Conservation (phyloP, 2,329 filamentous ascomycete genomes). For the Pseudocercospora vitis region DNA sequence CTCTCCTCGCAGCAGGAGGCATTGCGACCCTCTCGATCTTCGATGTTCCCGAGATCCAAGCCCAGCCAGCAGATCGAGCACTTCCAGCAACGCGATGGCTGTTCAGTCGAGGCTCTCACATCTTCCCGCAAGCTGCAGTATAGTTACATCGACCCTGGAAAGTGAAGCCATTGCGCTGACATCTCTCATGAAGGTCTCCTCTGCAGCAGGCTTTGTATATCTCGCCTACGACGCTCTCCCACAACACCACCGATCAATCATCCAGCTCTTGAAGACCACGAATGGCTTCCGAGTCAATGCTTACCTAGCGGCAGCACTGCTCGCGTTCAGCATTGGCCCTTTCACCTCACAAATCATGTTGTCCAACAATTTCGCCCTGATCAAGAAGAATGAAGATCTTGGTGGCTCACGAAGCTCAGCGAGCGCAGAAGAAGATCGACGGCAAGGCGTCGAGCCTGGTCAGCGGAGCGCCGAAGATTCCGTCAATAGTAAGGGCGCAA, state of each 20-base stretch:
- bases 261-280: slow-evolving; percentile 20
- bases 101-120: slow-evolving; percentile 32
- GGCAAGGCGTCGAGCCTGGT: slow-evolving; percentile 17
- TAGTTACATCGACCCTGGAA: not conserved
- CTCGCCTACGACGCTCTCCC: slow-evolving; percentile 29
- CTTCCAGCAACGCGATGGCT: slow-evolving; percentile 31
- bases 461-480: slow-evolving; percentile 29
- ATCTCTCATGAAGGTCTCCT: slow-evolving; percentile 17
- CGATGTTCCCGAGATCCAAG: slow-evolving; percentile 29
- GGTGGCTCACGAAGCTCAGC: slow-evolving; percentile 29
- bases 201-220: slow-evolving; percentile 28
- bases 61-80: slow-evolving; percentile 32
- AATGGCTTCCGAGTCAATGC: slow-evolving; percentile 25
- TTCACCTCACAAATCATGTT: slow-evolving; percentile 30
- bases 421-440: slow-evolving; percentile 22
- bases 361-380: slow-evolving; percentile 33
- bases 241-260: slow-evolving; percentile 10
- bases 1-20: slow-evolving; percentile 29
- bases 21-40: slow-evolving; percentile 30
- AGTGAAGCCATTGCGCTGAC: not conserved
- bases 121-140: slow-evolving; percentile 29
- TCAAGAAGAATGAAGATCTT: slow-evolving; percentile 31
- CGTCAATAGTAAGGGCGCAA: slow-evolving; percentile 25
- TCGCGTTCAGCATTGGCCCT: slow-evolving; percentile 29
- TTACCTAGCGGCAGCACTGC: slow-evolving; percentile 27